phyloP scores from a whole-genome alignment of 129 eudicot genomes.

The Cynara cardunculus region DNA sequence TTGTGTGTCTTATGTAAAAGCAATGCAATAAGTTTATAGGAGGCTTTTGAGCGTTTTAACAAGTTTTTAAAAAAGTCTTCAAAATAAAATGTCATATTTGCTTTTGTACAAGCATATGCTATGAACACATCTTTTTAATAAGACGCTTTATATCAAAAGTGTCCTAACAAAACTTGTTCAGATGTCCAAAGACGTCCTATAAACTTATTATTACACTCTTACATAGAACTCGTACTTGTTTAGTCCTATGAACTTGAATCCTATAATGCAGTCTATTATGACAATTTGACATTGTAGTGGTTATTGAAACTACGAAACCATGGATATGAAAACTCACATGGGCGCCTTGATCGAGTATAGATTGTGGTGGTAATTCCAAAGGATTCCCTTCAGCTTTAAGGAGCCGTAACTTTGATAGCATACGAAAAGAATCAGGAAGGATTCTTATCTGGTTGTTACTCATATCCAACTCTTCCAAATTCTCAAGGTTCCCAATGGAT shows the following conservation, averaged over 20 bases:
- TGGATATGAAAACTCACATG: slow-evolving; percentile 32
- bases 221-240: too few species aligned
- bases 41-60: too few species aligned
- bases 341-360: slow-evolving; percentile 54
- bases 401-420: slow-evolving; percentile 55
- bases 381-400: slow-evolving; percentile 83
- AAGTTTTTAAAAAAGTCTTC: too few species aligned
- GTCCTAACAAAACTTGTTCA: not conserved
- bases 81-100: too few species aligned
- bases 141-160: not conserved
- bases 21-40: too few species aligned
- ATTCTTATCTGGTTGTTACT: slow-evolving; percentile 71
- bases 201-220: not conserved
- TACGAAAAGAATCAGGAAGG: slow-evolving; percentile 81
- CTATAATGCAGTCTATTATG: too few species aligned
- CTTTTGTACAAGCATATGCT: too few species aligned
- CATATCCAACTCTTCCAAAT: slow-evolving; percentile 75
- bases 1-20: too few species aligned
- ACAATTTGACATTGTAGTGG: not conserved
- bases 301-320: not conserved
- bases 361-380: slow-evolving; percentile 67
- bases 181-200: not conserved
- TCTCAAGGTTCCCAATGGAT: slow-evolving; percentile 93
- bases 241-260: too few species aligned
- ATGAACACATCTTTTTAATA: not conserved